A percentile compares a stretch with the other conserved stretches of the same genome.
phyloP scores from a whole-genome alignment of 169 alveolate species.

The Cryptosporidium parvum region DNA sequence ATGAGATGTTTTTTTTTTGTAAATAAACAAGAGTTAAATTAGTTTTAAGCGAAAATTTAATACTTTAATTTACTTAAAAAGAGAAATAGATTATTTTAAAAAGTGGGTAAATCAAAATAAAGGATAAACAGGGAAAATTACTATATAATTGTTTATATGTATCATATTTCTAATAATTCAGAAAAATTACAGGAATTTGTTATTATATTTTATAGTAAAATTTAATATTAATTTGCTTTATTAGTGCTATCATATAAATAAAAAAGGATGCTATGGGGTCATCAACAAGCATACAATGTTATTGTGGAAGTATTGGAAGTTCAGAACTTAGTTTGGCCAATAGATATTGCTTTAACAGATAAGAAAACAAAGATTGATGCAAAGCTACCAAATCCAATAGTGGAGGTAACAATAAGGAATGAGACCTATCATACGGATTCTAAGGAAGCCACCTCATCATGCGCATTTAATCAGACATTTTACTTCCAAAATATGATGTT shows the following conservation, averaged over 20 bases:
- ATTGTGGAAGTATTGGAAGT: slow-evolving; percentile 75
- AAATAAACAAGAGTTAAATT: background rate
- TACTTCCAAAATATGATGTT: slow-evolving; percentile 58
- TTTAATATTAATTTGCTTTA: background rate
- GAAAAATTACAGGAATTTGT: background rate
- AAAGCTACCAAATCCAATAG: slow-evolving; percentile 75
- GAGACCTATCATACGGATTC: slow-evolving; percentile 46
- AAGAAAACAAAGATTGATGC: slow-evolving; percentile 49
- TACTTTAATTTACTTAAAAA: background rate
- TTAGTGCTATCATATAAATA: background rate
- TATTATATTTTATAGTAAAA: background rate
- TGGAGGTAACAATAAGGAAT: slow-evolving; percentile 70
- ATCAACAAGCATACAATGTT: slow-evolving; percentile 75
- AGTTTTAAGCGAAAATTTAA: no score
- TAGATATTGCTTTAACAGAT: slow-evolving; percentile 64
- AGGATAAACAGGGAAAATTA: background rate
- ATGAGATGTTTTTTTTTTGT: background rate
- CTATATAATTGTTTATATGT: background rate
- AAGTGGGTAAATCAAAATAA: background rate
- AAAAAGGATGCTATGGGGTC: slow-evolving; percentile 74
- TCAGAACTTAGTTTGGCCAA: slow-evolving; percentile 74
- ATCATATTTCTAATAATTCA: no score
- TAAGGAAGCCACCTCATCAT: slow-evolving; percentile 75
- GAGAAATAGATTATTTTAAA: background rate
- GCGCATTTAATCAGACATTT: slow-evolving; percentile 75